These are phyloP conservation scores for Barnettozyma sp. DNA, from an alignment of 805 yeast genomes.

Conservation along the genomic window DNA sequence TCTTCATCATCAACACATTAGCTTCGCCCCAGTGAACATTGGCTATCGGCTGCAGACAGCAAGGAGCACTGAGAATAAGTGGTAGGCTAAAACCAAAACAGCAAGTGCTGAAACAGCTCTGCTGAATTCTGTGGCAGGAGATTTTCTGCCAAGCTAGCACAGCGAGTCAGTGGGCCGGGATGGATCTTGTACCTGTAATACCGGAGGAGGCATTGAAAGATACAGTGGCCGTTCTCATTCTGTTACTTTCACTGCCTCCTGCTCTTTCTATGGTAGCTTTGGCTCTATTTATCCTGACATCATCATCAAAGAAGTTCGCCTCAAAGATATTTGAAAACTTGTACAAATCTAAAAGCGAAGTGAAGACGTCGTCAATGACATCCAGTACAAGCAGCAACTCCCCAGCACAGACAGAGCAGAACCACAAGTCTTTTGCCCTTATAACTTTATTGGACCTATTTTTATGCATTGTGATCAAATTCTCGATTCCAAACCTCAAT, in stretches of 20 bases:
- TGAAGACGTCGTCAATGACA: not conserved
- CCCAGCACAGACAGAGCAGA: not conserved
- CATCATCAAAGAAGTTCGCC: constrained; percentile 16
- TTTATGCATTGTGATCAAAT: constrained; percentile 14
- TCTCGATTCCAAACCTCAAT: constrained; percentile 20
- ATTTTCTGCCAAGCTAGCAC: too few relatives aligned
- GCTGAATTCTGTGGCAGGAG: too few relatives aligned
- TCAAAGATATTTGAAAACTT: constrained; percentile 12
- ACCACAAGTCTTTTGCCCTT: constrained; percentile 12
- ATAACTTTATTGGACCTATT: constrained; percentile 18
- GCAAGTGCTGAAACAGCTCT: too few relatives aligned
- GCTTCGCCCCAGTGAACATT: too few relatives aligned
- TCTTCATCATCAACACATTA: too few relatives aligned
- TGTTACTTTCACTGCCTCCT: constrained; percentile 22
- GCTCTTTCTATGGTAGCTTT: constrained; percentile 16
- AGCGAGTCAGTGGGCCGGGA: not conserved
- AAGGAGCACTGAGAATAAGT: too few relatives aligned
- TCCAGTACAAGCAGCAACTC: not conserved
- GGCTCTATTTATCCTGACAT: constrained; percentile 13
- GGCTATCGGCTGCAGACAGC: too few relatives aligned
- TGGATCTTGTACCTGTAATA: constrained; percentile 13
- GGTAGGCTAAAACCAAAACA: too few relatives aligned
- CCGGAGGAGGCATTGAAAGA: constrained; percentile 20
- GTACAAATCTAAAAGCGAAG: constrained; percentile 5
- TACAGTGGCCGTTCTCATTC: constrained; percentile 20